A percentile compares a stretch with the other conserved stretches of the same genome.
Evolutionary conservation across 805 yeast genomes (phyloP).

Genomic region (Kodamaea restingae): DNA sequence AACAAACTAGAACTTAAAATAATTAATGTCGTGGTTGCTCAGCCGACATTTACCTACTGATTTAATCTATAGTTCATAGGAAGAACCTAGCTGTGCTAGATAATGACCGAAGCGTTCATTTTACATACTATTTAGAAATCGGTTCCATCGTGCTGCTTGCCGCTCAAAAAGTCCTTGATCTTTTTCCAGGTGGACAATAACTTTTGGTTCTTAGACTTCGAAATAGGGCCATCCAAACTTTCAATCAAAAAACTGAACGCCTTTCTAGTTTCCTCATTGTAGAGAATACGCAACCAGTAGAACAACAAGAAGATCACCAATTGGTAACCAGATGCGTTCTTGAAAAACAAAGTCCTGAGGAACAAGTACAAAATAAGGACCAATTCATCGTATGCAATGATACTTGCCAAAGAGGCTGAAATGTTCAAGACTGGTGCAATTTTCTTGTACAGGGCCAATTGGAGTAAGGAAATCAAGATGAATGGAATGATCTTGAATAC

Average conservation of each 20-base stretch:
- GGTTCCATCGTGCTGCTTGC: conserved; percentile 18
- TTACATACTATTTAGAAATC: neutral
- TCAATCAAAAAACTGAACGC: conserved; percentile 40
- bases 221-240: conserved; percentile 41
- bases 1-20: neutral
- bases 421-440: conserved; percentile 37
- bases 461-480: conserved; percentile 53
- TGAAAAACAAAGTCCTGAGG: conserved; percentile 56
- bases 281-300: conserved; percentile 70
- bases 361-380: conserved; percentile 49
- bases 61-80: too few species aligned
- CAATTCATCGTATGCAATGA: conserved; percentile 61
- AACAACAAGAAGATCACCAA: conserved; percentile 53
- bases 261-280: conserved; percentile 43
- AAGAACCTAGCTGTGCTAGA: too few species aligned
- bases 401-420: conserved; percentile 36
- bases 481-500: conserved; percentile 63
- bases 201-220: conserved; percentile 43
- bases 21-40: neutral
- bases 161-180: conserved; percentile 26
- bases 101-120: too few species aligned
- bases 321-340: conserved; percentile 69
- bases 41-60: neutral
- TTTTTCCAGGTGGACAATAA: conserved; percentile 36
- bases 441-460: conserved; percentile 42